A percentile compares a stretch with the other conserved stretches of the same genome.
Conservation (phyloP, 2,329 filamentous ascomycete genomes). For the Teratosphaeria gauchensis region DNA sequence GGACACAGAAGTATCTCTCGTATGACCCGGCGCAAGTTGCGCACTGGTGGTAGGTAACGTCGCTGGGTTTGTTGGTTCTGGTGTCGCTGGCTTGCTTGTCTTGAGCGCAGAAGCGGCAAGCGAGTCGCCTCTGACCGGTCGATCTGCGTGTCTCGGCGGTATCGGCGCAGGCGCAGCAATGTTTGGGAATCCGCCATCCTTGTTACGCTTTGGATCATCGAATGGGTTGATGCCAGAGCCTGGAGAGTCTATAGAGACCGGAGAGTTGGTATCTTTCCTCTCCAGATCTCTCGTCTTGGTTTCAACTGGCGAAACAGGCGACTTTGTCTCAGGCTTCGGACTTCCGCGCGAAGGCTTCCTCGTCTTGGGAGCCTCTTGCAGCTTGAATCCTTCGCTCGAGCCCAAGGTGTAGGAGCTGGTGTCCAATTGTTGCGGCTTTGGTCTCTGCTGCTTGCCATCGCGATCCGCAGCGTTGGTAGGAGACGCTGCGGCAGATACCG, state of each 20-base stretch:
- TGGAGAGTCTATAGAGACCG: slow-evolving; percentile 28
- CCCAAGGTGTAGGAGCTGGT: slow-evolving; percentile 17
- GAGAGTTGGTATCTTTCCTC: slow-evolving; percentile 28
- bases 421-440: slow-evolving; percentile 18
- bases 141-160: slow-evolving; percentile 31
- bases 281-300: slow-evolving; percentile 21
- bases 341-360: slow-evolving; percentile 42
- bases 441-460: slow-evolving; percentile 39
- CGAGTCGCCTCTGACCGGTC: slow-evolving; percentile 53
- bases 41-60: slow-evolving; percentile 20
- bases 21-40: slow-evolving; percentile 18
- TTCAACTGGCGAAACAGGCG: slow-evolving; percentile 31
- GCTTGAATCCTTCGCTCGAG: slow-evolving; percentile 48
- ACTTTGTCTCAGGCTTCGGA: slow-evolving; percentile 35
- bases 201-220: slow-evolving; percentile 28
- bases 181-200: slow-evolving; percentile 9
- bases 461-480: slow-evolving; percentile 17
- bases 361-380: slow-evolving; percentile 70
- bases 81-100: slow-evolving; percentile 15
- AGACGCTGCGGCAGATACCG: slow-evolving; percentile 17
- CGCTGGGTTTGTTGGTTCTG: slow-evolving; percentile 31
- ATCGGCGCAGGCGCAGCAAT: slow-evolving; percentile 9
- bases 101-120: slow-evolving; percentile 31
- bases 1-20: slow-evolving; percentile 31
- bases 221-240: slow-evolving; percentile 30